A percentile compares a stretch with the other conserved stretches of the same genome.
Evolutionary conservation across 768 basidiomycete species (phyloP).

Genomic region (Tylopilus vinaceipallidus): DNA sequence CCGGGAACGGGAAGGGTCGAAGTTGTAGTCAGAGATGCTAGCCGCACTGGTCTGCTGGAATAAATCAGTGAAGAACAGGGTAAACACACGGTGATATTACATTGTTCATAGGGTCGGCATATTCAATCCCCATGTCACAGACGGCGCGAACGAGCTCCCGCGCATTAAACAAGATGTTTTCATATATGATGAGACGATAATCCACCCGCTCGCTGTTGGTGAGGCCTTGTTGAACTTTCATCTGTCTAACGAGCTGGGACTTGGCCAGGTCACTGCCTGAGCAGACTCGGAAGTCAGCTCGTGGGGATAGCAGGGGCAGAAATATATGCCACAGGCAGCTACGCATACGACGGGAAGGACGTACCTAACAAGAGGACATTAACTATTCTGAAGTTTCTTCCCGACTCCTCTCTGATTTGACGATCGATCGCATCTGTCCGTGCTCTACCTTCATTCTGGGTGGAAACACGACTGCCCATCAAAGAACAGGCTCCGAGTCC

Average conservation of each 20-base stretch:
- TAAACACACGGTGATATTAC: background rate
- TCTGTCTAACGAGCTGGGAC: background rate
- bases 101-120: background rate
- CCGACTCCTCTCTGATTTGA: constrained; percentile 1
- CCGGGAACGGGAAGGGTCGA: background rate
- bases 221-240: constrained; percentile 5
- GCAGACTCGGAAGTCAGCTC: background rate
- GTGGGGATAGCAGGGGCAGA: too few relatives aligned
- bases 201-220: background rate
- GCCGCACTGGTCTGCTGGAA: background rate
- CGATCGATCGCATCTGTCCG: constrained; percentile 6
- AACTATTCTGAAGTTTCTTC: background rate
- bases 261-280: background rate
- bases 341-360: background rate
- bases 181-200: background rate
- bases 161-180: background rate
- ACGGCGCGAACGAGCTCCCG: background rate
- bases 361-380: constrained; percentile 5
- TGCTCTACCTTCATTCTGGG: background rate
- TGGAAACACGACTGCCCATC: background rate
- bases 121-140: background rate
- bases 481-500: too few relatives aligned
- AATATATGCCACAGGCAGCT: background rate
- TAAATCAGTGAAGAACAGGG: background rate
- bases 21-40: background rate